Evolutionary conservation across 352 stramenopile species (phyloP).

Genomic region (Globisporangium cystogenes): DNA sequence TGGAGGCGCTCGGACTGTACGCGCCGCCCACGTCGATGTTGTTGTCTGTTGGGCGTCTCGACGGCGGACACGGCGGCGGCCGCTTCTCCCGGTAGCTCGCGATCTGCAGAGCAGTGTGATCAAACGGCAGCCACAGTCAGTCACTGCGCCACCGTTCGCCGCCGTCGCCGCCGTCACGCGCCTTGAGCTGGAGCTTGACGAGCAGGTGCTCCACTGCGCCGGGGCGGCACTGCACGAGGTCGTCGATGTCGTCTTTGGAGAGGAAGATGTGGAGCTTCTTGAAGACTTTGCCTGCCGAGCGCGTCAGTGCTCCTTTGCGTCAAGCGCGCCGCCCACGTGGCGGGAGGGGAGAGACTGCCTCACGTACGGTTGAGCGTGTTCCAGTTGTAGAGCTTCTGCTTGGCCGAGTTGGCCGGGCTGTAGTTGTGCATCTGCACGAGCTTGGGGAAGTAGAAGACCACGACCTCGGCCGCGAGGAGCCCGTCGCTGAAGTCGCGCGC

Average conservation of each 20-base stretch:
- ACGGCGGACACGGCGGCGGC: conserved; percentile 23
- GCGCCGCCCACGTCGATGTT: conserved; percentile 22
- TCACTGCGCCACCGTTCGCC: too few relatives aligned
- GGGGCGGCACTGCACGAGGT: conserved; percentile 84
- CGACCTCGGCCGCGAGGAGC: conserved; percentile 87
- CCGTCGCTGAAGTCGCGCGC: conserved; percentile 94
- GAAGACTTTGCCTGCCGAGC: conserved; percentile 78
- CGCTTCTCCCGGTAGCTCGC: conserved; percentile 67
- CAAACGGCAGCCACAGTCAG: background rate
- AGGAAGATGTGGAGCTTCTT: conserved; percentile 81
- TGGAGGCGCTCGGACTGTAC: conserved; percentile 1
- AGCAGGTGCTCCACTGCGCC: conserved; percentile 90
- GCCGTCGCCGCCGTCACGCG: conserved; percentile 10
- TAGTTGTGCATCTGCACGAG: conserved; percentile 97
- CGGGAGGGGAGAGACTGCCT: too few relatives aligned
- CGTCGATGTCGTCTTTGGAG: conserved; percentile 88
- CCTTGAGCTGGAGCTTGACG: conserved; percentile 88
- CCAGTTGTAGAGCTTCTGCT: conserved; percentile 97
- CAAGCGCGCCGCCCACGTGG: too few relatives aligned
- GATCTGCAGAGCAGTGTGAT: conserved; percentile 37
- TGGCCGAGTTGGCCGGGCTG: conserved; percentile 87
- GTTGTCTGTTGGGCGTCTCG: conserved; percentile 13
- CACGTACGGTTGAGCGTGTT: conserved; percentile 91
- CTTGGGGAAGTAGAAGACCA: conserved; percentile 94
- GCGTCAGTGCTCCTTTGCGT: conserved; percentile 9